Percentiles rank a stretch among this genome's conserved stretches.
Evolutionary conservation across 306 rosid species (phyloP).

Genomic region (Rosa persica): DNA sequence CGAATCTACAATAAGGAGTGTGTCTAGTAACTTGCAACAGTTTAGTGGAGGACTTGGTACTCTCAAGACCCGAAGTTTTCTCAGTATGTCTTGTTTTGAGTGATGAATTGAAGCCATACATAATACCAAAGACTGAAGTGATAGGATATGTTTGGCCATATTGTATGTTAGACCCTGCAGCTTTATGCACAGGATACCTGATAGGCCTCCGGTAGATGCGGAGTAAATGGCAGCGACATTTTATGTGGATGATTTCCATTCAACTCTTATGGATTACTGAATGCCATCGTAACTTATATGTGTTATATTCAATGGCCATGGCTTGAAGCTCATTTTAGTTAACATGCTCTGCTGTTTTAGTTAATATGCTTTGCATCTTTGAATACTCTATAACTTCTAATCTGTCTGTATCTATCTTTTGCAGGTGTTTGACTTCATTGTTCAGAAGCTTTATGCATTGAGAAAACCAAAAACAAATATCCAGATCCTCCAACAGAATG

Average conservation of each 20-base stretch:
- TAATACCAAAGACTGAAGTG: neutral
- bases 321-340: neutral
- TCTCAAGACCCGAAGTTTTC: neutral
- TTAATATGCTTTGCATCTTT: neutral
- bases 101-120: neutral
- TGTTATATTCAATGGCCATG: neutral
- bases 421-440: conserved; percentile 92
- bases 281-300: neutral
- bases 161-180: neutral
- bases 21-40: neutral
- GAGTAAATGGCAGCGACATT: neutral
- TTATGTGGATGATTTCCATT: neutral
- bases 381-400: neutral
- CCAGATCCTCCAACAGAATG: conserved; percentile 97
- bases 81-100: neutral
- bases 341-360: neutral
- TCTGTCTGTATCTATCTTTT: conserved; percentile 26
- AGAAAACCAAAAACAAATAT: conserved; percentile 98
- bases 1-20: neutral
- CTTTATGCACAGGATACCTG: neutral
- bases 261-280: neutral
- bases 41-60: neutral
- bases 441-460: conserved; percentile 92
- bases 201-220: neutral
- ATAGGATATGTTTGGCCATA: neutral